Evolutionary conservation across 495 filamentous ascomycete genomes (phyloP).

Genomic region (Penicillium manginii): DNA sequence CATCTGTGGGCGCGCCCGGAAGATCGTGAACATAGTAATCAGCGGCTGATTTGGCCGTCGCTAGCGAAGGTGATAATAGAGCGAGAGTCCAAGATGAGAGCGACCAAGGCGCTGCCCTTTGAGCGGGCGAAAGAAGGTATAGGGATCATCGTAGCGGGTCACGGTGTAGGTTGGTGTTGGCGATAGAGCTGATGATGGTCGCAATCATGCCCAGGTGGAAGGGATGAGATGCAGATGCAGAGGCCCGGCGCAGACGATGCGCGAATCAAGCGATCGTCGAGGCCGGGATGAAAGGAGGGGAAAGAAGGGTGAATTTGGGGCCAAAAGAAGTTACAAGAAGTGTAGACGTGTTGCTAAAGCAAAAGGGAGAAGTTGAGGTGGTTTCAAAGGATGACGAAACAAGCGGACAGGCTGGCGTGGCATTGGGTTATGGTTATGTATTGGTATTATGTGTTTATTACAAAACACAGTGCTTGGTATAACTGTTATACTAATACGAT

Average conservation of each 20-base stretch:
- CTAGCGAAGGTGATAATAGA: constrained; percentile 29
- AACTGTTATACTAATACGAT: neutral
- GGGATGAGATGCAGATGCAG: neutral
- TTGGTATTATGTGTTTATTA: constrained; percentile 14
- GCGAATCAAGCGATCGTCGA: constrained; percentile 24
- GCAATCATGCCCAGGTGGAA: too few relatives aligned
- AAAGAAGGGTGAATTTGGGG: constrained; percentile 21
- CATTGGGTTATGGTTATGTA: constrained; percentile 16
- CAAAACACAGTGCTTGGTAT: neutral
- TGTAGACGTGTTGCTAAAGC: constrained; percentile 27
- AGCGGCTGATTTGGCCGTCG: constrained; percentile 62
- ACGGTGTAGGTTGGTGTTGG: neutral
- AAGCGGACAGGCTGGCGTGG: constrained; percentile 27
- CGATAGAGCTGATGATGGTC: neutral
- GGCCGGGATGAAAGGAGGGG: constrained; percentile 6
- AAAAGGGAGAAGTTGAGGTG: constrained; percentile 16
- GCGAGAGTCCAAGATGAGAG: constrained; percentile 35
- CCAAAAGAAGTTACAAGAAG: constrained; percentile 17
- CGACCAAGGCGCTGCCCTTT: constrained; percentile 17
- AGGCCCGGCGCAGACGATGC: constrained; percentile 23
- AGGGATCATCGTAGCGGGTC: constrained; percentile 20
- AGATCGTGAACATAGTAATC: constrained; percentile 89
- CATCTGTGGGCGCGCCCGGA: constrained; percentile 76
- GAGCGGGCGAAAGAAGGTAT: constrained; percentile 24
- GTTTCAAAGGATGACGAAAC: constrained; percentile 13